Percentiles rank a stretch among this genome's conserved stretches.
Conservation (phyloP, 2,329 filamentous ascomycete species). For the Aspergillus tanneri region DNA sequence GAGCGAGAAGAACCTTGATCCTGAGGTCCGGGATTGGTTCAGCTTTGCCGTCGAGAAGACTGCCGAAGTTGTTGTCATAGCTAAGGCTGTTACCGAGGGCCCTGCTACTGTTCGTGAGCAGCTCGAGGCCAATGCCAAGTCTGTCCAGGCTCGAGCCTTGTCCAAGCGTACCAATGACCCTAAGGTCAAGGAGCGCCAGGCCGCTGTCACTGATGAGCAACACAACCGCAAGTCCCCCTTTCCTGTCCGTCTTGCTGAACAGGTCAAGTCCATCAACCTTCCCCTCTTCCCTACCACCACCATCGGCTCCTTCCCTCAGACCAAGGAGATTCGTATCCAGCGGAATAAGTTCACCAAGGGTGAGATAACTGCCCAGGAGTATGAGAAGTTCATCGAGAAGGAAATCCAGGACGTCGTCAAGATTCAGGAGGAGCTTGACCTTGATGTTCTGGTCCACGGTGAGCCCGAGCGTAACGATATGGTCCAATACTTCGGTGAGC, state of each 20-base stretch:
- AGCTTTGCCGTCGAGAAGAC: slow-evolving; percentile 96
- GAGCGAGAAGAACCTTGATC: slow-evolving; percentile 96
- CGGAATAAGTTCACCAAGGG: slow-evolving; percentile 99
- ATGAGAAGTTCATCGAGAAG: slow-evolving; percentile 99
- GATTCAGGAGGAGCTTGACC: slow-evolving; percentile 96
- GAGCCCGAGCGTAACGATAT: slow-evolving; percentile 99
- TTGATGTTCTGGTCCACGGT: slow-evolving; percentile 96
- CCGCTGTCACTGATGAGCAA: slow-evolving; percentile 76
- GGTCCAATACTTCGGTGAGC: slow-evolving; percentile 99
- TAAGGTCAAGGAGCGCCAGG: slow-evolving; percentile 93
- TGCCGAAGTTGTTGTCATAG: slow-evolving; percentile 83
- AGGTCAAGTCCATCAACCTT: slow-evolving; percentile 89
- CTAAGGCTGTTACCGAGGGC: slow-evolving; percentile 94
- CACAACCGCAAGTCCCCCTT: slow-evolving; percentile 94
- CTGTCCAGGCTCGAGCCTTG: slow-evolving; percentile 82
- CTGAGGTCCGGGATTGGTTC: slow-evolving; percentile 97
- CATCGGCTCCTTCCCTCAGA: slow-evolving; percentile 99
- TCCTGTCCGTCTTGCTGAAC: slow-evolving; percentile 76
- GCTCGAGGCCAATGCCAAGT: slow-evolving; percentile 96
- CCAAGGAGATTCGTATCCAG: slow-evolving; percentile 94
- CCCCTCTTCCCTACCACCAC: slow-evolving; percentile 98
- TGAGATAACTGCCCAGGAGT: slow-evolving; percentile 87
- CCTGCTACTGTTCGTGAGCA: slow-evolving; percentile 80
- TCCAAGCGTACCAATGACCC: slow-evolving; percentile 97
- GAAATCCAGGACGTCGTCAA: slow-evolving; percentile 94